Conservation (phyloP, 2,329 filamentous ascomycete species). For the Colletotrichum noveboracense region DNA sequence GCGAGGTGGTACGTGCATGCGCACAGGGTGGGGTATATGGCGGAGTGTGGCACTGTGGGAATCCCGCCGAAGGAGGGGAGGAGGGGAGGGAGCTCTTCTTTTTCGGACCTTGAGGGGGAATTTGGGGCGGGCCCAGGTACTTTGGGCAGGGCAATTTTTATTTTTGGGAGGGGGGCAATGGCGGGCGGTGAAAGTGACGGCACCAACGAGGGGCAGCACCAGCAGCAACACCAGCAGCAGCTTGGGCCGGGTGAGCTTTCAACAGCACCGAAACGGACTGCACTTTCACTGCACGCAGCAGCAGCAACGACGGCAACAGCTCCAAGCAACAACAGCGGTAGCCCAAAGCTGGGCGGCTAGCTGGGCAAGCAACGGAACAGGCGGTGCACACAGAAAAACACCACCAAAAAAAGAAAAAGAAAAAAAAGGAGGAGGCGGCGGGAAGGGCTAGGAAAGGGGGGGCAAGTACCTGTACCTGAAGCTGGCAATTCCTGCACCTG, state of each 20-base stretch:
- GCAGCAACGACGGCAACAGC: not conserved
- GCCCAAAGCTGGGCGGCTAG: not conserved
- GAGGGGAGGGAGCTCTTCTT: not conserved
- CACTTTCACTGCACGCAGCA: not conserved
- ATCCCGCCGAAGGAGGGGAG: not conserved
- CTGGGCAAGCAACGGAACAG: not conserved
- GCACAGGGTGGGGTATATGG: not conserved
- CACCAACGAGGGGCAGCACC: not conserved
- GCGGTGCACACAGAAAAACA: not conserved
- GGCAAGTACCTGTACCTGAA: not conserved
- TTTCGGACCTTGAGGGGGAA: not conserved
- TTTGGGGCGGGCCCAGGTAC: not conserved
- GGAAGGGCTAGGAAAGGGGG: not conserved
- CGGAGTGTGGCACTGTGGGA: constrained; percentile 16
- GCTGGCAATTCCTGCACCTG: not conserved
- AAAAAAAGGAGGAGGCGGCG: not conserved
- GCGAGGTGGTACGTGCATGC: constrained; percentile 5
- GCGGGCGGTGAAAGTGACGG: not conserved
- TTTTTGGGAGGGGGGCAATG: not conserved
- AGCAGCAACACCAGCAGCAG: not conserved
- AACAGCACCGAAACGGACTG: not conserved
- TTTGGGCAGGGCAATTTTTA: not conserved
- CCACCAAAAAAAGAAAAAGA: not conserved
- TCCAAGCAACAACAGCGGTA: not conserved
- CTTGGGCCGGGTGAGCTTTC: not conserved